Evolutionary conservation across 2,329 filamentous ascomycete species (phyloP).

Genomic region (Beauveria caledonica): DNA sequence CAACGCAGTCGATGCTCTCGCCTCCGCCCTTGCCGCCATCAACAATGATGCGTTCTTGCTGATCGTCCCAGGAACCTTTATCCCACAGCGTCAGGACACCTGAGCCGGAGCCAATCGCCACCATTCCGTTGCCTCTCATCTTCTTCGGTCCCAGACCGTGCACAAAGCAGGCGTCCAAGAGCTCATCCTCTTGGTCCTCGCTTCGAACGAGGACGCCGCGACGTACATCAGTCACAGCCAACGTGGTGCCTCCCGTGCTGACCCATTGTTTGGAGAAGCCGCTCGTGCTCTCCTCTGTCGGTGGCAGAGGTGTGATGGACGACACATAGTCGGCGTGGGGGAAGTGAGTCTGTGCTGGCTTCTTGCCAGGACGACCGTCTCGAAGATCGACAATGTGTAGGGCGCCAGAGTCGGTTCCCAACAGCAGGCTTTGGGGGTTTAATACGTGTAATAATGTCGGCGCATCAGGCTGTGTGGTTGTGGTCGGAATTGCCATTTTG

Average conservation of each 20-base stretch:
- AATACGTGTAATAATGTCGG: slow-evolving; percentile 76
- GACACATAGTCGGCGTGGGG: slow-evolving; percentile 93
- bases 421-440: slow-evolving; percentile 78
- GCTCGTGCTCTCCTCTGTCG: slow-evolving; percentile 71
- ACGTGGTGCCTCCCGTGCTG: slow-evolving; percentile 82
- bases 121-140: slow-evolving; percentile 59
- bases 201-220: slow-evolving; percentile 79
- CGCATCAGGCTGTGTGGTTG: slow-evolving; percentile 51
- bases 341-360: slow-evolving; percentile 69
- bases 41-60: slow-evolving; percentile 80
- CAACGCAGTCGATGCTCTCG: slow-evolving; percentile 75
- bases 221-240: slow-evolving; percentile 83
- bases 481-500: slow-evolving; percentile 69
- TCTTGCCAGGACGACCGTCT: slow-evolving; percentile 47
- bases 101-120: slow-evolving; percentile 67
- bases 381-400: slow-evolving; percentile 84
- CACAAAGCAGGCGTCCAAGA: slow-evolving; percentile 74
- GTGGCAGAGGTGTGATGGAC: slow-evolving; percentile 73
- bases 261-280: slow-evolving; percentile 93
- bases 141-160: slow-evolving; percentile 63
- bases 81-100: slow-evolving; percentile 92
- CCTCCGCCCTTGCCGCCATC: slow-evolving; percentile 54
- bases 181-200: slow-evolving; percentile 90
- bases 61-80: slow-evolving; percentile 88
- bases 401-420: slow-evolving; percentile 83